Conservation (phyloP, 495 filamentous ascomycete species). For the Talaromyces stipitatus region DNA sequence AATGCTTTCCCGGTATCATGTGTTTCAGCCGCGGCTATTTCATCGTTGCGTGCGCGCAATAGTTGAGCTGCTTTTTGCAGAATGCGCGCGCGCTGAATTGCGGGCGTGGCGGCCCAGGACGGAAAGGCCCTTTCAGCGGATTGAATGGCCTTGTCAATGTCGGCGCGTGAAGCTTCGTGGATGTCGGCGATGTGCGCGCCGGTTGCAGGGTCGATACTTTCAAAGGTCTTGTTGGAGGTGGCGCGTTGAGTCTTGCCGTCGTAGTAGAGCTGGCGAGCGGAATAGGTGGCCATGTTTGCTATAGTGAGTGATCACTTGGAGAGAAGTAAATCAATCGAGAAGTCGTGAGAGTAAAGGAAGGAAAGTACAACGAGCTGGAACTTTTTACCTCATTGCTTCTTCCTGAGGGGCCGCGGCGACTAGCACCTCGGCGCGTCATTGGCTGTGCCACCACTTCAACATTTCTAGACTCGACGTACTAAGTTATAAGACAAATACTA, state of each 20-base stretch:
- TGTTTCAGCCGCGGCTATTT: slow-evolving; percentile 61
- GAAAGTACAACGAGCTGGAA: no score
- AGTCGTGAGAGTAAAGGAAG: slow-evolving; percentile 27
- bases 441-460: no score
- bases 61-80: slow-evolving; percentile 60
- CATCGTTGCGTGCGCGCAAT: slow-evolving; percentile 60
- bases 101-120: slow-evolving; percentile 57
- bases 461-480: not conserved
- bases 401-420: slow-evolving; percentile 8
- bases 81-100: slow-evolving; percentile 59
- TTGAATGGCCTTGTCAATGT: slow-evolving; percentile 58
- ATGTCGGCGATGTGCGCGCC: slow-evolving; percentile 55
- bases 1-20: slow-evolving; percentile 69
- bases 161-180: slow-evolving; percentile 51
- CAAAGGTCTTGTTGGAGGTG: slow-evolving; percentile 54
- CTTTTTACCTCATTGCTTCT: not conserved
- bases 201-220: slow-evolving; percentile 61
- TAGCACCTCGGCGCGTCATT: not conserved
- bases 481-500: not conserved
- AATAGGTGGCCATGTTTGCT: slow-evolving; percentile 15
- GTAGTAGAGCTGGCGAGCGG: slow-evolving; percentile 58
- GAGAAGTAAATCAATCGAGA: not conserved
- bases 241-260: slow-evolving; percentile 52
- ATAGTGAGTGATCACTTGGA: no score
- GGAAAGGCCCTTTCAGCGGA: slow-evolving; percentile 57